Percentiles rank a stretch among this genome's conserved stretches.
phyloP scores from a whole-genome alignment of 164 flowering plant species.

The Annona cherimola region DNA sequence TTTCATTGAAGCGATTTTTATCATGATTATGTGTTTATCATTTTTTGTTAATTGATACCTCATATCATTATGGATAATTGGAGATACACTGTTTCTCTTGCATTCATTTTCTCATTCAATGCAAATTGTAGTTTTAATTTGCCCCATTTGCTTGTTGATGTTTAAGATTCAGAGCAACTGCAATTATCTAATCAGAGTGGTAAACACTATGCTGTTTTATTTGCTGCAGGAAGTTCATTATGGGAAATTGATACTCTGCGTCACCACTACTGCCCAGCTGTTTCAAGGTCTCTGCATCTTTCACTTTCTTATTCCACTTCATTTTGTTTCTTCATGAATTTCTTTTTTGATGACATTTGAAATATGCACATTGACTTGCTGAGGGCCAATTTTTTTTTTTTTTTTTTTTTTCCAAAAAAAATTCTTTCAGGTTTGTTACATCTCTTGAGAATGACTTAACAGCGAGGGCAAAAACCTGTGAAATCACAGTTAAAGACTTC shows the following conservation, averaged over 20 bases:
- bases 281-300: slow-evolving; percentile 57
- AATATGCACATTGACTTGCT: neutral
- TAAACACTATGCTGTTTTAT: neutral
- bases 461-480: slow-evolving; percentile 72
- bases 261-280: slow-evolving; percentile 90
- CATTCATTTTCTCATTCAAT: no score
- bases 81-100: no score
- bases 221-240: slow-evolving; percentile 74
- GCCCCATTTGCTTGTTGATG: neutral
- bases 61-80: no score
- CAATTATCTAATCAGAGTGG: neutral
- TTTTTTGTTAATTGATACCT: no score
- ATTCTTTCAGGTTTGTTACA: slow-evolving; percentile 51
- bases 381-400: neutral
- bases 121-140: no score
- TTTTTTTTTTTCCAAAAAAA: no score
- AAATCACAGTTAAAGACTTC: slow-evolving; percentile 68
- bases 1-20: no score
- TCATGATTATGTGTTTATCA: no score
- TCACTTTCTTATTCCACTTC: neutral
- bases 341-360: no score
- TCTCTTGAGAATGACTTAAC: slow-evolving; percentile 88
- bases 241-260: slow-evolving; percentile 95
- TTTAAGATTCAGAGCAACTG: neutral
- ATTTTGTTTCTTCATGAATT: neutral